Evolutionary conservation across 352 stramenopile genomes (phyloP), one percentile per base, ranked within the genome.

Genomic region (Globisporangium rhizosaccharum): DNA sequence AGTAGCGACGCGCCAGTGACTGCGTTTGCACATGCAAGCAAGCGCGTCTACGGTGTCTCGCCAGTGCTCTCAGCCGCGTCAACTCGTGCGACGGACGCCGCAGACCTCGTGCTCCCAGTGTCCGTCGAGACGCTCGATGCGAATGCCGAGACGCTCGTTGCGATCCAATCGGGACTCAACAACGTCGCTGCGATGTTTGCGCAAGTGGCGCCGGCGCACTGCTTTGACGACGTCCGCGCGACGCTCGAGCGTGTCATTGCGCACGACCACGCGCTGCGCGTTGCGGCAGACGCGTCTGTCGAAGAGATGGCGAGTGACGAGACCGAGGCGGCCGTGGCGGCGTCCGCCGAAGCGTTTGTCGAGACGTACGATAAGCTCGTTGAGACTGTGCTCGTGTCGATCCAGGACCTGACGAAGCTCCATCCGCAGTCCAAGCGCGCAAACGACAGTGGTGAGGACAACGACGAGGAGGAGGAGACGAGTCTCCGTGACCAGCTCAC

Each of bases 391-490:
- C 61, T 94, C 17, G 78, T 92, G 37, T 82, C 82, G 18, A 89
- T 94, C 47, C 85, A 94, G 56, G 76, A 92, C 30, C 51, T 91
- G 59, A 92, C 83, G 0, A 92, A 87, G 52, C 56, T 79, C 0
- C 53, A 50, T 36, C 46, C 56, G 10, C 48, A 53, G 9, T 63
- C 66, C 2, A 70, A 76, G 44, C 61, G 0, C 44, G n/a, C 44
- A n/a, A 49, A 8, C 14, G 41, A n/a, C 11, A 14, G 14, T 1
- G 57, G 67, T n/a, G 57, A 79, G 0, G 59, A 47, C 15, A 61
- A 82, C 18, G 50, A 53, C 14, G 42, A 53, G 0, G 63, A 23
- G 0, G 63, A 23, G 23, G 23, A 61, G 15, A 53, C 58, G 26
- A 68, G 61, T 5, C 67, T 92, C 57, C 76, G 76, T 7, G 71